Evolutionary conservation across 805 yeast genomes (phyloP).

Genomic region (Tetrapisispora fleetii): DNA sequence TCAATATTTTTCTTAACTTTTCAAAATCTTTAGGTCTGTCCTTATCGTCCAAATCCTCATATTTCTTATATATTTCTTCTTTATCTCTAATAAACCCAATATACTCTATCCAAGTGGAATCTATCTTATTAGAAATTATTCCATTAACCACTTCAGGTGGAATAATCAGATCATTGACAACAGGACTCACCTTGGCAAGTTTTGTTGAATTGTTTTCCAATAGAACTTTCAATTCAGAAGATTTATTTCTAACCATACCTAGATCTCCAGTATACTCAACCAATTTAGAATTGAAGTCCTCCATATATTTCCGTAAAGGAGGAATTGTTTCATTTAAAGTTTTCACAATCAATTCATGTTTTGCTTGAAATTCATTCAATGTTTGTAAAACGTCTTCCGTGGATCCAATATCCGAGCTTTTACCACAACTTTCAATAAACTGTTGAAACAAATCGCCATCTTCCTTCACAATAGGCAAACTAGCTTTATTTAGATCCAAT

Average conservation of each 20-base stretch:
- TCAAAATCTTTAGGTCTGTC: constrained; percentile 23
- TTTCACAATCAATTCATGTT: constrained; percentile 11
- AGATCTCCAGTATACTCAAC: constrained; percentile 48
- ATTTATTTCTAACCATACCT: constrained; percentile 47
- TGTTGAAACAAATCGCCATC: neutral
- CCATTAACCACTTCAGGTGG: constrained; percentile 62
- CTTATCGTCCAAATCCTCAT: constrained; percentile 10
- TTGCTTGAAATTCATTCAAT: constrained; percentile 11
- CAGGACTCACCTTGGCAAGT: constrained; percentile 52
- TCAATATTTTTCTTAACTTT: constrained; percentile 24
- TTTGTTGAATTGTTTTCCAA: constrained; percentile 39
- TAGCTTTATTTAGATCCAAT: neutral
- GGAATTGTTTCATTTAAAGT: constrained; percentile 24
- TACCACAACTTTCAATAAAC: neutral
- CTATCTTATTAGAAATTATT: constrained; percentile 48
- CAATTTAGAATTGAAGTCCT: constrained; percentile 48
- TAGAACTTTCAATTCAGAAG: constrained; percentile 38
- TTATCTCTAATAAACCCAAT: constrained; percentile 50
- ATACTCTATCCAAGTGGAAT: constrained; percentile 55
- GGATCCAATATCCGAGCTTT: neutral
- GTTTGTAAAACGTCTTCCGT: constrained; percentile 4
- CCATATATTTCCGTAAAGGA: constrained; percentile 46
- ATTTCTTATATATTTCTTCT: constrained; percentile 40
- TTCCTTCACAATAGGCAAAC: neutral
- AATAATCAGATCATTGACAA: constrained; percentile 64